Base-by-base conservation (phyloP, 139 green algal species). In the Pleodorina starrii region DNA sequence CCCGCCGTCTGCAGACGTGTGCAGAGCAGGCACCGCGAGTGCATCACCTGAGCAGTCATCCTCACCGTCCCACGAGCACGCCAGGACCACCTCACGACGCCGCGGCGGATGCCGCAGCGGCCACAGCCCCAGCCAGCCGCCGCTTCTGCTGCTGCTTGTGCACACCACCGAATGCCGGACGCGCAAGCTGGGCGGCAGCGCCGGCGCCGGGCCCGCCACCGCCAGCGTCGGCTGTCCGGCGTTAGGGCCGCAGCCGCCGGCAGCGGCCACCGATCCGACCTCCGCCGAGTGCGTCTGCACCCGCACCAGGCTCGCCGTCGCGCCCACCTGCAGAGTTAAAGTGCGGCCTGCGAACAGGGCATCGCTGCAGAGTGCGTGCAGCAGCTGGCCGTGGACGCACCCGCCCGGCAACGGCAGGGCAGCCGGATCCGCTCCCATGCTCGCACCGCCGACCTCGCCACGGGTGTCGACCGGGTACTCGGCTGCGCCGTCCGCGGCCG, bases 161-260 rank as follows among this genome's bases (percentile, higher is more conserved):
- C 79, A 86, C 10, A 86, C 59, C 3, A 86, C 57, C 40, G 27
- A 38, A 12, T 63, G 79, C 79, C 27, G 44, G n/a, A 86, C 57
- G 12, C 14, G 23, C 78, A 73, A 35, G 57, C 42, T 40, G 1
- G 78, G 78, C 21, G 78, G 78, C 36, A 51, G 32, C 2, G 10
- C 43, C 7, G n/a, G 50, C n/a, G 48, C n/a, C 7, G 32, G 50
- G 10, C 21, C 32, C 46, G 9, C n/a, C 75, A 35, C 44, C 3
- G 32, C 46, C 44, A 3, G 16, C 75, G 29, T 27, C 23, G 17
- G 44, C n/a, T 50, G 75, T 10, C 46, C 75, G 46, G 7, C 75
- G n/a, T n/a, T n/a, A 14, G 46, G 17, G 29, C 59, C 42, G 27
- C 42, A 35, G 42, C 29, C 54, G 29, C 25, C 54, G 29, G 54